Conservation (phyloP, 2,329 filamentous ascomycete species). For the Beauveria sp. region DNA sequence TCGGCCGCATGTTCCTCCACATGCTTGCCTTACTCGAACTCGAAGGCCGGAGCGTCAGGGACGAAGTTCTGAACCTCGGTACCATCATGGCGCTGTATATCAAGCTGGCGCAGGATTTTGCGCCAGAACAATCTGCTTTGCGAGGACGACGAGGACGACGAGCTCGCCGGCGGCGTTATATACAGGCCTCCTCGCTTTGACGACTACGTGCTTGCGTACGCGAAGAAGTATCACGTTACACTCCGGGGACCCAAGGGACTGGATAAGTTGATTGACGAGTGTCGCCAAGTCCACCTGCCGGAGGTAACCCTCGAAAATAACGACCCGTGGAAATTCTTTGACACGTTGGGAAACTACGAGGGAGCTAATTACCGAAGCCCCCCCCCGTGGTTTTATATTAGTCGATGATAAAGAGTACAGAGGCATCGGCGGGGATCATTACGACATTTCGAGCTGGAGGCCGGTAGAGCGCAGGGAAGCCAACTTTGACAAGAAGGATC, state of each 20-base stretch:
- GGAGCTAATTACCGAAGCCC: too few species aligned
- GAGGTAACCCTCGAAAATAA: background rate
- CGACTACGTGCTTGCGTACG: conserved; percentile 3
- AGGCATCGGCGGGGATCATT: background rate
- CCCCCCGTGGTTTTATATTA: too few species aligned
- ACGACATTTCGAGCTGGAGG: background rate
- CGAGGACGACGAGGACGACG: background rate
- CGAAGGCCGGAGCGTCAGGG: background rate
- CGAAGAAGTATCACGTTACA: background rate
- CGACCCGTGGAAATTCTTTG: background rate
- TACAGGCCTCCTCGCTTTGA: background rate
- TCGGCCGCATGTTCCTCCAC: background rate
- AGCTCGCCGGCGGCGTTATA: background rate
- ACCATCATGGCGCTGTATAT: background rate
- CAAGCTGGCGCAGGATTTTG: background rate
- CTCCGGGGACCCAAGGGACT: background rate
- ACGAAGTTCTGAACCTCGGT: background rate
- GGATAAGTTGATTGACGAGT: background rate
- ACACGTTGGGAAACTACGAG: background rate
- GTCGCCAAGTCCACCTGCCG: background rate
- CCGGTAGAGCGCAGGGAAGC: background rate
- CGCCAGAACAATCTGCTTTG: background rate
- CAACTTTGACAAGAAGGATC: background rate
- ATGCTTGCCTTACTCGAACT: background rate
- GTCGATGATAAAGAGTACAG: background rate